Base-by-base conservation (phyloP, 148 eudicot species). In the Silene latifolia region DNA sequence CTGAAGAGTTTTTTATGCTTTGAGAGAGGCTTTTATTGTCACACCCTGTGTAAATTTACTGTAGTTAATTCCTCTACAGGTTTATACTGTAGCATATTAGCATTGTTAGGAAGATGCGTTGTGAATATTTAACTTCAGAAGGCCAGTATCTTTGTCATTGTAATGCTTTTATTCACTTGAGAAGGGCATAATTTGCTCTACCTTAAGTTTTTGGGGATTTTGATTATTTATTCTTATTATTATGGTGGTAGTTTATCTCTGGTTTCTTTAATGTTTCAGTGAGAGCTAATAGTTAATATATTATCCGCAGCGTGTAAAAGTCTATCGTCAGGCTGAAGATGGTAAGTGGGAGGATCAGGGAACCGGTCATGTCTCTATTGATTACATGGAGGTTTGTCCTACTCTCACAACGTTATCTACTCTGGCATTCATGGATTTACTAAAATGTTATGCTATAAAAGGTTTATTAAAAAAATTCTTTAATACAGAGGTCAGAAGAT, bases 311-410 rank as follows among this genome's bases (percentile, higher is more conserved):
- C 90, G 93, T 66, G 99, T 90, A 23, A 92, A 90, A 83, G 93
- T 90, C 47, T 96, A 96, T 79, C 93, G 98, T 20, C 77, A 89
- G 78, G 89, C 80, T 78, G 90, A 85, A 51, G 98, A 92, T 76
- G 97, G 99, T 67, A 92, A 96, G 79, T 96, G 99, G 99, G 99
- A 96, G 81, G 99, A 96, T 83, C 98, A 89, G 71, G 99, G 99
- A 78, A 90, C 97, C 76, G 99, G 99, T 48, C 98, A 96, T 83
- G 89, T 92, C 51, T 85, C 93, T 76, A 88, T 96, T 85, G 99
- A 92, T 83, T 96, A 87, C 83, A 70, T 87, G 78, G 99, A 96
- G 98, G 99, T 92, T 63, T 77, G 87, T 68, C 73, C 63, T 71
- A 32, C 59, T 18, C 68, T 51, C 56, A 3, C 9, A 51, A 9